A percentile compares a stretch with the other conserved stretches of the same genome.
These are phyloP conservation scores for Talaromyces liani DNA, from an alignment of 495 filamentous ascomycete species.

Conservation along the genomic window DNA sequence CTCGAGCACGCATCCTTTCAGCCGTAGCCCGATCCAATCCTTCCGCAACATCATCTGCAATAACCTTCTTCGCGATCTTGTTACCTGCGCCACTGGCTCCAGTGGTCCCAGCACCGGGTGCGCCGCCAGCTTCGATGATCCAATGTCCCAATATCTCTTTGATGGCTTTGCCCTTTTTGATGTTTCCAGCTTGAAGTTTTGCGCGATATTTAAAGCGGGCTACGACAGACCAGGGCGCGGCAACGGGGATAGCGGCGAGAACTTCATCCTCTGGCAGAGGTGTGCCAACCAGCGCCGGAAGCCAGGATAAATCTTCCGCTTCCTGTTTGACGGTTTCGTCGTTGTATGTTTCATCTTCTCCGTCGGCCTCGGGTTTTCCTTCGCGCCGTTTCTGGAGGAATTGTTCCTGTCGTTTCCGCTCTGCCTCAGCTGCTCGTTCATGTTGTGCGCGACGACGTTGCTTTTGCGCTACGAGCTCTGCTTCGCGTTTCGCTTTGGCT, in stretches of 20 bases:
- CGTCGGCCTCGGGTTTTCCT: slow-evolving; percentile 37
- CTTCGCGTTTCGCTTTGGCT: slow-evolving; percentile 45
- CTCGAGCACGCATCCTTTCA: slow-evolving; percentile 73
- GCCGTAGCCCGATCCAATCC: slow-evolving; percentile 52
- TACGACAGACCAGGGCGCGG: slow-evolving; percentile 83
- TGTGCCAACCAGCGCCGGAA: slow-evolving; percentile 70
- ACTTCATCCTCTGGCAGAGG: slow-evolving; percentile 80
- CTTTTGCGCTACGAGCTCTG: slow-evolving; percentile 56
- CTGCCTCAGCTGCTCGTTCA: slow-evolving; percentile 56
- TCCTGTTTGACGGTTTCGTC: slow-evolving; percentile 41
- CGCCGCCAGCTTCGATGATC: slow-evolving; percentile 40
- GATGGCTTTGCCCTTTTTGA: slow-evolving; percentile 93
- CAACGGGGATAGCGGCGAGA: slow-evolving; percentile 81
- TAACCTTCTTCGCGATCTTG: slow-evolving; percentile 18
- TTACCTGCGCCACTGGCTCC: slow-evolving; percentile 34
- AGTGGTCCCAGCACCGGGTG: slow-evolving; percentile 28
- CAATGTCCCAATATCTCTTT: slow-evolving; percentile 78
- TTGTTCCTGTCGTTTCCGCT: slow-evolving; percentile 49
- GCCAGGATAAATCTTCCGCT: slow-evolving; percentile 42
- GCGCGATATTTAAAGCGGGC: slow-evolving; percentile 75
- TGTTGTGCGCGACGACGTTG: slow-evolving; percentile 74
- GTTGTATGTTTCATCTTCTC: slow-evolving; percentile 38
- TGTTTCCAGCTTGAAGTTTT: slow-evolving; percentile 82
- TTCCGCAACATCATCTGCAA: slow-evolving; percentile 30
- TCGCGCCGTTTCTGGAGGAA: slow-evolving; percentile 40